Evolutionary conservation across 805 yeast species (phyloP).

Genomic region (Pichia cephalocereana): DNA sequence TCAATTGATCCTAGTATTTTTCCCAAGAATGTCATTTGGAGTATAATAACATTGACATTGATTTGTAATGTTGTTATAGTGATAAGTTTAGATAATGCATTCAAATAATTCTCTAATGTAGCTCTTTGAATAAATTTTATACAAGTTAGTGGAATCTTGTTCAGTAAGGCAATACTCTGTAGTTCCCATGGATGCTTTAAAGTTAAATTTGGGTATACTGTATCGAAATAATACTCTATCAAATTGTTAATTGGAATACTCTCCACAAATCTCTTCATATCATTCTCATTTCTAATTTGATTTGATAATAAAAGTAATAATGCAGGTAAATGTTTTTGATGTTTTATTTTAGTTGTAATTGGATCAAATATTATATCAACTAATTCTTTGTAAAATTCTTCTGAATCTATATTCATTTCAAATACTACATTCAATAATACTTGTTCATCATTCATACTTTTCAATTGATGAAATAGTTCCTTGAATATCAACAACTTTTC

Average conservation of each 20-base stretch:
- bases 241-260: background rate
- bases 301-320: constrained; percentile 8
- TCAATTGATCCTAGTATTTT: constrained; percentile 1
- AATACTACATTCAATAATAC: constrained; percentile 8
- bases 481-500: constrained; percentile 1
- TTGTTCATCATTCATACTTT: constrained; percentile 3
- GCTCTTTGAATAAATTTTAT: background rate
- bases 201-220: constrained; percentile 1
- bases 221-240: constrained; percentile 3
- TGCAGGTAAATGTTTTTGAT: background rate
- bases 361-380: background rate
- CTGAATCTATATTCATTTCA: background rate
- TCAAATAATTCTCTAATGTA: background rate
- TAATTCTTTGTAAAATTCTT: background rate
- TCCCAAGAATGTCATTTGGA: constrained; percentile 6
- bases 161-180: constrained; percentile 9
- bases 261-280: background rate
- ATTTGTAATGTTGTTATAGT: constrained; percentile 6
- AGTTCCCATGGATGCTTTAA: constrained; percentile 9
- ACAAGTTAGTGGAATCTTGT: constrained; percentile 1
- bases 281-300: constrained; percentile 2
- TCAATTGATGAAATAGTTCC: background rate
- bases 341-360: background rate
- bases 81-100: background rate
- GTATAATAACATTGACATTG: constrained; percentile 2